Percentiles rank a stretch among this genome's conserved stretches.
phyloP scores from a whole-genome alignment of 495 filamentous ascomycete genomes.

The Evernia prunastri region DNA sequence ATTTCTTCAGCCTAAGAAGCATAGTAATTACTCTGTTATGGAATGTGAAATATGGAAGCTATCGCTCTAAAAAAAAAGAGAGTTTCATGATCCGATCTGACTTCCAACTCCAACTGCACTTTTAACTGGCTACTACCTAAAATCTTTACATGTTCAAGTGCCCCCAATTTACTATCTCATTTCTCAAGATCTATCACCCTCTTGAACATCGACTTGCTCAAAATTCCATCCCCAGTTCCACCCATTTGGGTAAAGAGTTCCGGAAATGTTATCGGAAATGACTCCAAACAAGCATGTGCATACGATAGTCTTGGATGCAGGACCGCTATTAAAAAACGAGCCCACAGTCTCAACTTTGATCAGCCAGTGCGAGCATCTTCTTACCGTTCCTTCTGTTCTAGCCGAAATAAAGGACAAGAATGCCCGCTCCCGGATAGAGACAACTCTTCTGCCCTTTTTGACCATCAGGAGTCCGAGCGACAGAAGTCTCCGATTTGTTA shows the following conservation, averaged over 20 bases:
- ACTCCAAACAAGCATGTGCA: conserved; percentile 56
- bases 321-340: conserved; percentile 85
- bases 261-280: neutral
- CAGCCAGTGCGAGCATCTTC: conserved; percentile 63
- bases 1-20: neutral
- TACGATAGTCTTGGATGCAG: conserved; percentile 82
- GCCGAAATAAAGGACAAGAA: conserved; percentile 83
- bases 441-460: conserved; percentile 74
- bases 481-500: conserved; percentile 69
- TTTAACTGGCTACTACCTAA: neutral
- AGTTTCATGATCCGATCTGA: neutral
- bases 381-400: conserved; percentile 82
- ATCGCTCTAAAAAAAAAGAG: neutral
- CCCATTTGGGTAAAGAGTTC: neutral
- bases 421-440: conserved; percentile 72
- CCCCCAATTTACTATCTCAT: neutral
- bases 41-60: neutral
- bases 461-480: conserved; percentile 65
- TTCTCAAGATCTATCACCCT: neutral
- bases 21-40: neutral
- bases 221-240: neutral
- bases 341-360: conserved; percentile 73
- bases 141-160: neutral
- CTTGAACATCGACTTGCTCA: neutral
- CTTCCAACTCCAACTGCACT: neutral